These are phyloP conservation scores for Stylosanthes scabra DNA, from an alignment of 331 rosid genomes.

Conservation along the genomic window DNA sequence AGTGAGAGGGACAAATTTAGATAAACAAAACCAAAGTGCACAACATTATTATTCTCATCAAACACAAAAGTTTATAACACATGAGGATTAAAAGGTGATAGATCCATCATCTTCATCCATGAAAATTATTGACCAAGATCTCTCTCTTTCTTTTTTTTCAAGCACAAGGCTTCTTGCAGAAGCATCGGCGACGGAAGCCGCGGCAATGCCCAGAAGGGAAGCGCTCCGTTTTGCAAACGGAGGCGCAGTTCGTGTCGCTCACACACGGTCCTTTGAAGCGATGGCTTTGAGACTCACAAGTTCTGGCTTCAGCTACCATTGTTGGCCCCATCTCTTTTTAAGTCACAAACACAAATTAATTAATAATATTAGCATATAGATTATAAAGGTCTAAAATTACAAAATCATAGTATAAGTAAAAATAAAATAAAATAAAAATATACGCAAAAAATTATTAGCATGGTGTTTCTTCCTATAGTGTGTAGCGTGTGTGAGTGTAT, in stretches of 20 bases:
- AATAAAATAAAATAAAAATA: too few relatives aligned
- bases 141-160: not conserved
- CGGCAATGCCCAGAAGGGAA: constrained; percentile 58
- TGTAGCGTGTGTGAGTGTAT: too few relatives aligned
- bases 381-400: too few relatives aligned
- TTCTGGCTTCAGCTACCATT: constrained; percentile 60
- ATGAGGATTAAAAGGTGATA: not conserved
- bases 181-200: constrained; percentile 64
- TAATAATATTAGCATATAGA: too few relatives aligned
- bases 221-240: constrained; percentile 50
- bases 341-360: not conserved
- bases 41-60: not conserved
- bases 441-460: too few relatives aligned
- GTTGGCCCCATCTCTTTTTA: constrained; percentile 57
- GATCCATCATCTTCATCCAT: constrained; percentile 29
- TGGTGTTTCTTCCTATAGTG: too few relatives aligned
- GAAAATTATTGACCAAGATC: not conserved
- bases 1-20: not conserved
- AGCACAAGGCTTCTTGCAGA: constrained; percentile 57
- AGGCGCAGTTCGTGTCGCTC: constrained; percentile 50
- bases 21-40: not conserved
- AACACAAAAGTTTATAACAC: not conserved
- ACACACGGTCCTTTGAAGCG: constrained; percentile 52
- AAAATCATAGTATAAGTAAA: not conserved
- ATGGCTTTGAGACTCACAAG: constrained; percentile 57